Evolutionary conservation across 352 stramenopile genomes (phyloP), one percentile per base, ranked within the genome.

Genomic region (Phytopythium sindhum): DNA sequence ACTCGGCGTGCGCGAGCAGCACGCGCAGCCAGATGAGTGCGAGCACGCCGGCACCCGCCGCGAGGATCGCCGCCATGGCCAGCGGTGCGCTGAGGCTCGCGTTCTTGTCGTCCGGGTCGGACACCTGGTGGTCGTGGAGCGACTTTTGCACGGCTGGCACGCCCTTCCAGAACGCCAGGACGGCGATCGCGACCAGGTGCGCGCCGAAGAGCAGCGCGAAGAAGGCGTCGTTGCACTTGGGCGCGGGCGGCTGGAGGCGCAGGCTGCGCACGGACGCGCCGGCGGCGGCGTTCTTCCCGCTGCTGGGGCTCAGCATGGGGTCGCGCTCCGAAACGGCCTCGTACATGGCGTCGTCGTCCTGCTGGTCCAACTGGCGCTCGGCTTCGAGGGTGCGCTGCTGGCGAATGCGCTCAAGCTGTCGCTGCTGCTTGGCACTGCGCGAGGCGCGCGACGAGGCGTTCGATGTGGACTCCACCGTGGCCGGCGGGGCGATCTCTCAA

Each of bases 21-120:
- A 95, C 65, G 62, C 83, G 79, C 68, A 95, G 89, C 86, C 86
- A 95, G 15, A 81, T 51, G 31, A 83, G 72, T 41, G 84, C 89
- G n/a, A 95, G 61, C 19, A 68, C 63, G 21, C 81, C 78, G 7
- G 77, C 81, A 24, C 84, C 63, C 44, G 61, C 74, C 59, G 86
- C 81, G 26, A 95, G 68, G 6, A 72, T 63, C 4, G 63, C 80
- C 37, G 75, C 72, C 53, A 93, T 73, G 26, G 70, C 72, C 62
- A 88, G 86, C 35, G 90, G 66, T 31, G 80, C 74, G 51, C 67
- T 60, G 57, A 79, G 71, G 58, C 62, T 70, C 41, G 56, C 47
- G 59, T 67, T 67, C 14, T 69, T 58, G 12, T 45, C 23, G 12
- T 62, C 56, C 45, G 77, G 70, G 31, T 82, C 72, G 24, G 23